A percentile compares a stretch with the other conserved stretches of the same genome.
Conservation (phyloP, 345 rosid genomes). For the Hevea brasiliensis region DNA sequence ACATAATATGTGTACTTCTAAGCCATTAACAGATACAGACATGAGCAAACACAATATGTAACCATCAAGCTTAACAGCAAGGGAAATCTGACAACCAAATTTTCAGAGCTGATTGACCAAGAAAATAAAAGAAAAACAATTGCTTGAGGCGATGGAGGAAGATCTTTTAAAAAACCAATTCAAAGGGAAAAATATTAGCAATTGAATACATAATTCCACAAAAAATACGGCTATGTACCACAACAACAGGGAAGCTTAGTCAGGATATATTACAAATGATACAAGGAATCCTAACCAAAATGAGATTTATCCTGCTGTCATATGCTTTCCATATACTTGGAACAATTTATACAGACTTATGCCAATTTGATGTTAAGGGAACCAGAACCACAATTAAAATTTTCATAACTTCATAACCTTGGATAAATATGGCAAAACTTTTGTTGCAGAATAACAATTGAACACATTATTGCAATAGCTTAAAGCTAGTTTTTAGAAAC, state of each 20-base stretch:
- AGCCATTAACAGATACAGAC: slow-evolving; percentile 2
- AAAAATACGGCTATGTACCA: background rate
- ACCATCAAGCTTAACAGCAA: background rate
- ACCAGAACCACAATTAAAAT: too few species aligned
- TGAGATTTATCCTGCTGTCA: background rate
- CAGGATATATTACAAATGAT: background rate
- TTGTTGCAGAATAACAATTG: too few species aligned
- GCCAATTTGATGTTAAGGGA: too few species aligned
- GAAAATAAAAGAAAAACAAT: background rate
- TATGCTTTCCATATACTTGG: background rate
- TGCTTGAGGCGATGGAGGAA: background rate
- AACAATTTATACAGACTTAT: too few species aligned
- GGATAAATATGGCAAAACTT: too few species aligned
- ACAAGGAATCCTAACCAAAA: background rate
- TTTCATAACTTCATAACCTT: too few species aligned
- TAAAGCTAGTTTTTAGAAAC: too few species aligned
- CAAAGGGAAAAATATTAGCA: background rate
- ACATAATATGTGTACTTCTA: background rate
- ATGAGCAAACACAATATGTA: background rate
- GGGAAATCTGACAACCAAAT: background rate
- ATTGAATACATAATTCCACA: background rate
- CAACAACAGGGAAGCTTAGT: background rate
- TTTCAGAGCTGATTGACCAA: background rate
- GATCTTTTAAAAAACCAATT: background rate
- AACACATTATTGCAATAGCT: too few species aligned